Base-by-base conservation (phyloP, 352 stramenopile genomes). In the Phytophthora pistaciae region DNA sequence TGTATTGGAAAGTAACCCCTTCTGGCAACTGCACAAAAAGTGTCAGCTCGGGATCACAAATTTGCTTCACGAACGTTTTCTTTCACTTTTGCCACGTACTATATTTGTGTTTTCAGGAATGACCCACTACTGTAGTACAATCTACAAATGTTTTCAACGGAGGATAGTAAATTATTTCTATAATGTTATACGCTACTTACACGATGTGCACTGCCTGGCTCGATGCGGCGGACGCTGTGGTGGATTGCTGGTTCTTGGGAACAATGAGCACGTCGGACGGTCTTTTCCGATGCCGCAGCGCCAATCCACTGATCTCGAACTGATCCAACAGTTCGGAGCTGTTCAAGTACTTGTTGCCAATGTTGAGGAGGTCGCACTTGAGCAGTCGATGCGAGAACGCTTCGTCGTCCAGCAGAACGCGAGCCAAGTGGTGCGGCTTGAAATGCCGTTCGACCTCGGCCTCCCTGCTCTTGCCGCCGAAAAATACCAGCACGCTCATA, bases 261-360 rank as follows among this genome's bases (percentile, higher is more conserved):
- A 84, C 77, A 63, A 82, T 70, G 0, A 89, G 56, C 25, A 87
- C 77, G 48, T 84, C 82, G 4, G 60, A 75, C 11, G 79, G 79
- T 16, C 74, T 72, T 4, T 72, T 64, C 27, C 79, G 73, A 67
- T 88, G 80, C 9, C 77, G 70, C 8, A 90, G 66, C 10, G 78
- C 77, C 8, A 90, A 56, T 7, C 80, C 82, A 7, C 70, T 78
- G 49, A 90, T 83, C 71, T 90, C 82, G 36, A 90, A 90, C 57
- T 85, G 75, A 58, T 84, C 74, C 6, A 90, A 70, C 50, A 85
- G 60, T 74, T 88, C 80, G 10, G 82, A 88, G 70, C 74, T 87
- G 29, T 80, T 73, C 14, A 90, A 59, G 10, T 82, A 81, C 25
- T 84, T 82, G 53, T 78, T 82, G 29, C 71, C 82, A 16, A 90